Percentiles rank a stretch among this genome's conserved stretches.
phyloP scores from a whole-genome alignment of 345 rosid species.

The Chamaenerion angustifolium region DNA sequence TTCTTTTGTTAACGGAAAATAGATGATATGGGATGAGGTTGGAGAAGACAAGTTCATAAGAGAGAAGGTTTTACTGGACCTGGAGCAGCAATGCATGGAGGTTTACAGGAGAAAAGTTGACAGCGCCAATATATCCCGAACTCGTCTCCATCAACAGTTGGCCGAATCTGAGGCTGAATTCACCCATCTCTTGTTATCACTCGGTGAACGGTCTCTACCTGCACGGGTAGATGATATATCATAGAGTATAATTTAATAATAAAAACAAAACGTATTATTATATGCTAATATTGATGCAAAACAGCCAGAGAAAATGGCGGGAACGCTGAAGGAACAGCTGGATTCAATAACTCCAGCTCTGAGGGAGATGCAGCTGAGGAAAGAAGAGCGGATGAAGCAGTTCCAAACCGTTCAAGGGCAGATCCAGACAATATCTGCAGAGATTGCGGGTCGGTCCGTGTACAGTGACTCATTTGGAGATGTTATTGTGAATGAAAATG shows the following conservation, averaged over 20 bases:
- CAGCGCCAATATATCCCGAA: constrained; percentile 77
- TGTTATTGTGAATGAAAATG: constrained; percentile 57
- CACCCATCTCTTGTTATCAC: constrained; percentile 88
- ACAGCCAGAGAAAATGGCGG: constrained; percentile 88
- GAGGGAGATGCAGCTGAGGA: constrained; percentile 72
- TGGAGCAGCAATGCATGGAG: constrained; percentile 87
- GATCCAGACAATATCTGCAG: constrained; percentile 77
- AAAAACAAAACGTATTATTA: background rate
- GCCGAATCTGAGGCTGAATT: constrained; percentile 97
- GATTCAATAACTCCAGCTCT: constrained; percentile 85
- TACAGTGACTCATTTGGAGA: constrained; percentile 49
- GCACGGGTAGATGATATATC: constrained; percentile 47
- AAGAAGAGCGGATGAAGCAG: constrained; percentile 75
- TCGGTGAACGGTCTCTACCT: constrained; percentile 89
- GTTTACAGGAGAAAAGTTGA: constrained; percentile 92
- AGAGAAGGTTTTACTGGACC: constrained; percentile 70
- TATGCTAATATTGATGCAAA: background rate
- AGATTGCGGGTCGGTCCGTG: constrained; percentile 68
- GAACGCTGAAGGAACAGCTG: constrained; percentile 76
- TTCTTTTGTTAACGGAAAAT: constrained; percentile 7
- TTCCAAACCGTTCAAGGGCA: constrained; percentile 62
- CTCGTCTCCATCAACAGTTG: constrained; percentile 91
- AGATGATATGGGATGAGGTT: constrained; percentile 99
- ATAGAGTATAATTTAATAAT: background rate
- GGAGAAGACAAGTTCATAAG: constrained; percentile 71